A percentile compares a stretch with the other conserved stretches of the same genome.
These are phyloP conservation scores for Starmerella apicola DNA, from an alignment of 805 yeast genomes.

Conservation along the genomic window DNA sequence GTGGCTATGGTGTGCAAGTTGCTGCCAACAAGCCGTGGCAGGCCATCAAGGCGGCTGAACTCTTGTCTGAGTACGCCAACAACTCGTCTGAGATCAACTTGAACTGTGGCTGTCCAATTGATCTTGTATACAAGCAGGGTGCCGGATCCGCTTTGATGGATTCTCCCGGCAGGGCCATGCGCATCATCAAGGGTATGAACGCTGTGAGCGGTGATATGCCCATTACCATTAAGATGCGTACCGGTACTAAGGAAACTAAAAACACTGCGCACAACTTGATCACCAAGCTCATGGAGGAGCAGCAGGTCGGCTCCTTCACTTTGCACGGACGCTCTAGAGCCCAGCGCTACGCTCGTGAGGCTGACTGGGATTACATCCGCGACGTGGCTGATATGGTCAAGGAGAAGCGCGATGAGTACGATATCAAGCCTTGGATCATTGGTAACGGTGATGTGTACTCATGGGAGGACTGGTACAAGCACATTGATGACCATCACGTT, in stretches of 20 bases:
- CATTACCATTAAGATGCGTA: conserved; percentile 80
- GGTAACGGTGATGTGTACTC: conserved; percentile 93
- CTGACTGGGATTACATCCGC: conserved; percentile 84
- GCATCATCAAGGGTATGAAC: conserved; percentile 79
- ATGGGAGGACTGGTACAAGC: conserved; percentile 76
- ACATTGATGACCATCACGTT: conserved; percentile 50
- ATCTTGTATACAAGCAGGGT: conserved; percentile 82
- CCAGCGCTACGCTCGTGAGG: conserved; percentile 81
- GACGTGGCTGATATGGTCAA: conserved; percentile 60
- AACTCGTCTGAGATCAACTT: conserved; percentile 72
- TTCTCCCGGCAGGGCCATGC: conserved; percentile 65
- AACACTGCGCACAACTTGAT: conserved; percentile 80
- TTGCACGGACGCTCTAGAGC: conserved; percentile 94
- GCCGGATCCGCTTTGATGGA: conserved; percentile 92
- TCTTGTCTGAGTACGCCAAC: conserved; percentile 44
- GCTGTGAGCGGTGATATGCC: conserved; percentile 84
- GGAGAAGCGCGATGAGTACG: conserved; percentile 44
- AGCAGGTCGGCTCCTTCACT: conserved; percentile 81
- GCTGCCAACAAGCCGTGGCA: conserved; percentile 90
- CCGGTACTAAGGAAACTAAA: conserved; percentile 74
- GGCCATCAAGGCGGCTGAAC: conserved; percentile 85
- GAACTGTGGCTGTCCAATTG: conserved; percentile 97
- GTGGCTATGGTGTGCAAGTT: conserved; percentile 87
- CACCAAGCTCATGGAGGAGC: conserved; percentile 56
- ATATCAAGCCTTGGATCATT: conserved; percentile 61